Evolutionary conservation across 495 filamentous ascomycete genomes (phyloP).

Genomic region (Hyaloscypha finlandica): DNA sequence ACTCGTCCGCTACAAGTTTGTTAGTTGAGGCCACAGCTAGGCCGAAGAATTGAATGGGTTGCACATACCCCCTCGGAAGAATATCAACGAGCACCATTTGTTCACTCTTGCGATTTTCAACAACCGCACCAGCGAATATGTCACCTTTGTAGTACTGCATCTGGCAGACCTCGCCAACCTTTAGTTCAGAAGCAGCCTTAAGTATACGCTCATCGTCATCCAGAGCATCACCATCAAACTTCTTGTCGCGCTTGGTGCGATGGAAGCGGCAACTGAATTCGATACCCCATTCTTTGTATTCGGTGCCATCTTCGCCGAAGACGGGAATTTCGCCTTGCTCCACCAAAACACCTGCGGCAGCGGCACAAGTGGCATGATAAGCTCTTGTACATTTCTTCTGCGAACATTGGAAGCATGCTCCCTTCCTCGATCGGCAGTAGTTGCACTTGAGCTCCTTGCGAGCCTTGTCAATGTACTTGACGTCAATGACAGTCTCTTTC

Average conservation of each 20-base stretch:
- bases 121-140: slow-evolving; percentile 86
- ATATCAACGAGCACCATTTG: slow-evolving; percentile 77
- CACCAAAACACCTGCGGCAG: slow-evolving; percentile 86
- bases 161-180: slow-evolving; percentile 79
- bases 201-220: slow-evolving; percentile 73
- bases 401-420: slow-evolving; percentile 96
- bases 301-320: slow-evolving; percentile 87
- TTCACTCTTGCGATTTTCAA: slow-evolving; percentile 82
- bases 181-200: slow-evolving; percentile 66
- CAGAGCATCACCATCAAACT: slow-evolving; percentile 60
- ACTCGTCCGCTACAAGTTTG: slow-evolving; percentile 48
- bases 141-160: slow-evolving; percentile 82
- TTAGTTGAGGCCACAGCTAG: slow-evolving; percentile 38
- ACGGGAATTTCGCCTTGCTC: slow-evolving; percentile 82
- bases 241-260: slow-evolving; percentile 79
- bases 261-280: slow-evolving; percentile 95
- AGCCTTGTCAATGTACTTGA: slow-evolving; percentile 80
- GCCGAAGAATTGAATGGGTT: slow-evolving; percentile 7
- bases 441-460: slow-evolving; percentile 90
- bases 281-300: slow-evolving; percentile 85
- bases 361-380: slow-evolving; percentile 94
- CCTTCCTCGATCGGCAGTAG: slow-evolving; percentile 90
- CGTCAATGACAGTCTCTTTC: slow-evolving; percentile 72
- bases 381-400: slow-evolving; percentile 91
- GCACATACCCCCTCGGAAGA: slow-evolving; percentile 74